These are phyloP conservation scores for Stygiomarasmius scandens DNA, from an alignment of 1,284 basidiomycete genomes.

Conservation along the genomic window DNA sequence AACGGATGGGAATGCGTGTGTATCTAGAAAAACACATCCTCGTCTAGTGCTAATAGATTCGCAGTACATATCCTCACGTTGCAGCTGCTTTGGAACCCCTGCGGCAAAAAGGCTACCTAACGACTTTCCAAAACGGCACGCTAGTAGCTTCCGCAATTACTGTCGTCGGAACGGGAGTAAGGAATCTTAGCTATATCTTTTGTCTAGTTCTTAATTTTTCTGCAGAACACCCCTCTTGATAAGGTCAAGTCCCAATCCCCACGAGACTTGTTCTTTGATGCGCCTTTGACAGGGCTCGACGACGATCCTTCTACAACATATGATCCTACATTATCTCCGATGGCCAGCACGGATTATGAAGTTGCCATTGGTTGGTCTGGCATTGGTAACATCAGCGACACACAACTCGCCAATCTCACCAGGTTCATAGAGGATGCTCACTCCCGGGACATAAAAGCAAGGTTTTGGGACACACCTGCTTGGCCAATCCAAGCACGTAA, in stretches of 20 bases:
- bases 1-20: slow-evolving; percentile 50
- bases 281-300: slow-evolving; percentile 46
- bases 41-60: neutral
- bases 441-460: slow-evolving; percentile 44
- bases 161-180: slow-evolving; percentile 50
- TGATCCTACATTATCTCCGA: slow-evolving; percentile 45
- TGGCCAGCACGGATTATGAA: slow-evolving; percentile 55
- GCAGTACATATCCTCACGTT: slow-evolving; percentile 49
- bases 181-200: neutral
- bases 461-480: slow-evolving; percentile 57
- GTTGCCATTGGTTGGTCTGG: slow-evolving; percentile 51
- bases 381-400: slow-evolving; percentile 43
- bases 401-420: slow-evolving; percentile 35
- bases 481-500: slow-evolving; percentile 50
- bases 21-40: neutral
- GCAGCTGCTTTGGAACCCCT: slow-evolving; percentile 50
- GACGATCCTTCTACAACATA: slow-evolving; percentile 39
- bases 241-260: slow-evolving; percentile 46
- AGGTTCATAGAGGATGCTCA: slow-evolving; percentile 49
- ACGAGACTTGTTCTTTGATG: slow-evolving; percentile 58
- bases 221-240: slow-evolving; percentile 51
- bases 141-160: slow-evolving; percentile 42
- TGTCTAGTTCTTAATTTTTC: neutral
- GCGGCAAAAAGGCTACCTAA: slow-evolving; percentile 46
- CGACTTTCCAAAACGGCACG: slow-evolving; percentile 45